Evolutionary conservation across 345 rosid species (phyloP).

Genomic region (Mallotus nudiflorus): DNA sequence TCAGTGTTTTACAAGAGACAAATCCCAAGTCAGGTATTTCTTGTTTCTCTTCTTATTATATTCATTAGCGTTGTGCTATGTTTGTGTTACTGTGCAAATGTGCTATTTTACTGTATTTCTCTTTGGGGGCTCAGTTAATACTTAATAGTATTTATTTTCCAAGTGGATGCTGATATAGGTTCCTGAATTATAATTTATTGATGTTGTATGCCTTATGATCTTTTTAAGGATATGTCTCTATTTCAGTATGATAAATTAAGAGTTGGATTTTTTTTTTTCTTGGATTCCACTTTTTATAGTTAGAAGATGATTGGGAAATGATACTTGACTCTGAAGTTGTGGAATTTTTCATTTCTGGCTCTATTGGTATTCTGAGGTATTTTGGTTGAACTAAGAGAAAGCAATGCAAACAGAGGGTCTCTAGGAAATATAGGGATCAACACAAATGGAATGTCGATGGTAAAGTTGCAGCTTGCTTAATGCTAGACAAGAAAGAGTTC

Average conservation of each 20-base stretch:
- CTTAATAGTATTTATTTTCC: neutral
- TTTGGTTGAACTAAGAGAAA: neutral
- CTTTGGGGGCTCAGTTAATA: neutral
- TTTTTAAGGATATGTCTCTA: neutral
- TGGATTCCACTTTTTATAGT: neutral
- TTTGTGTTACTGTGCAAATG: neutral
- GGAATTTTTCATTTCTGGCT: neutral
- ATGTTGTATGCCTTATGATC: neutral
- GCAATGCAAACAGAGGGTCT: neutral
- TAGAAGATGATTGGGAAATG: neutral
- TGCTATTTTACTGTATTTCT: neutral
- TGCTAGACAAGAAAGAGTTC: neutral
- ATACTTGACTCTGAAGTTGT: neutral
- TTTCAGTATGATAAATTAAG: neutral
- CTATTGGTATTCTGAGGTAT: neutral
- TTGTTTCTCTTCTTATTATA: neutral
- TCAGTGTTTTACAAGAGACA: slow-evolving; percentile 76
- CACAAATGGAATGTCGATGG: neutral
- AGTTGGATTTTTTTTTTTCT: neutral
- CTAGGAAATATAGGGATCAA: neutral
- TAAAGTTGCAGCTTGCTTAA: neutral
- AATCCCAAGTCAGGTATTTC: slow-evolving; percentile 87
- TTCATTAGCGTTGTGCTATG: neutral
- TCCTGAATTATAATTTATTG: neutral
- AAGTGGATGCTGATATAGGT: neutral